These are phyloP conservation scores for Gautieria morchelliformis DNA, from an alignment of 768 basidiomycete genomes.

Conservation along the genomic window DNA sequence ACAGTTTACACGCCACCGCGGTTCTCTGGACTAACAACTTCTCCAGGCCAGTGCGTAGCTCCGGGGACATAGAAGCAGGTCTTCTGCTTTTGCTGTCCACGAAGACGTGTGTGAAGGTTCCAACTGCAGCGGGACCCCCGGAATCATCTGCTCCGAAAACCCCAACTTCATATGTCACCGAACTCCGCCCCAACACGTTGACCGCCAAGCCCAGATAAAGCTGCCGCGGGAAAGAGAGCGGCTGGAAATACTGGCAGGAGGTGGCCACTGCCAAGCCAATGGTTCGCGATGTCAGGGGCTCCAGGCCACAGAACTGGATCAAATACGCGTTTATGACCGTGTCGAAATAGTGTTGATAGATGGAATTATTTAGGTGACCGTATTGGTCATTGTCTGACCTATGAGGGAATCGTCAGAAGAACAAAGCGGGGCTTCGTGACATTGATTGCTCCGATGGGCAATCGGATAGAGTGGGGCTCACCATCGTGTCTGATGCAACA, in stretches of 20 bases:
- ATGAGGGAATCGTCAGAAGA: background rate
- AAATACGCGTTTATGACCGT: constrained; percentile 76
- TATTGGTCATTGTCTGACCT: constrained; percentile 90
- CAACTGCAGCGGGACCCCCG: constrained; percentile 37
- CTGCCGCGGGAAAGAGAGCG: constrained; percentile 63
- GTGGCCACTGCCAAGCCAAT: constrained; percentile 79
- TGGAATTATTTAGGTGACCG: constrained; percentile 68
- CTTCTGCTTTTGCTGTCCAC: constrained; percentile 53
- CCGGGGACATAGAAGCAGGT: constrained; percentile 37
- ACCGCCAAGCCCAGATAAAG: constrained; percentile 66
- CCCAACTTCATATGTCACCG: constrained; percentile 72
- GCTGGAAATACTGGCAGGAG: constrained; percentile 64
- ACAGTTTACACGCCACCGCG: constrained; percentile 7
- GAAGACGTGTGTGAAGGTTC: constrained; percentile 77
- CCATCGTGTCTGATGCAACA: constrained; percentile 65
- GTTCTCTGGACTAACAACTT: constrained; percentile 21
- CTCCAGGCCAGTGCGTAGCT: constrained; percentile 36
- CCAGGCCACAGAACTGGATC: constrained; percentile 49
- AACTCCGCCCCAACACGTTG: constrained; percentile 58
- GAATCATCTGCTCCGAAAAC: constrained; percentile 52
- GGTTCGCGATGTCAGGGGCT: constrained; percentile 36
- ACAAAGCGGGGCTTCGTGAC: too few relatives aligned
- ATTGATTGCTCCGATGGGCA: too few relatives aligned
- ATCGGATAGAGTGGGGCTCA: constrained; percentile 21
- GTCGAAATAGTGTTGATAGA: constrained; percentile 78